Evolutionary conservation across 805 yeast species (phyloP).

Genomic region (Sugiyamaella lignohabitans): DNA sequence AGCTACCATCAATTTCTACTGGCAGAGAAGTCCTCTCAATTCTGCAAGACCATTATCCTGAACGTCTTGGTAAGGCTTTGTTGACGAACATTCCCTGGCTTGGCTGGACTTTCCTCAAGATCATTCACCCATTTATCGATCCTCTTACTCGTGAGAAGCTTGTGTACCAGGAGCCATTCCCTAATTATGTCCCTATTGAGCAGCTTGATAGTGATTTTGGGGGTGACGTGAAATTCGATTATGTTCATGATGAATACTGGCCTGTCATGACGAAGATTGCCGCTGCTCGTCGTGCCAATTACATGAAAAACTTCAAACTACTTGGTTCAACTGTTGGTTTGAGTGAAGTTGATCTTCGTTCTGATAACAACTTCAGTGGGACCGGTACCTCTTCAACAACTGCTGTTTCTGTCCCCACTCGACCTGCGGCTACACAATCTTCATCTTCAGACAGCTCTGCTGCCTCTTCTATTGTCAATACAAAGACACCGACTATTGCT

Average conservation of each 20-base stretch:
- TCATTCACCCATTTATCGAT: slow-evolving; percentile 93
- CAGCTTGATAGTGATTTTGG: slow-evolving; percentile 83
- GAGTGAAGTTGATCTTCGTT: slow-evolving; percentile 56
- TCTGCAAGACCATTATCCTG: slow-evolving; percentile 96
- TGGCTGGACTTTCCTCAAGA: slow-evolving; percentile 85
- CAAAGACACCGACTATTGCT: background rate
- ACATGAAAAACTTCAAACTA: slow-evolving; percentile 59
- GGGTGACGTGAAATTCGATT: slow-evolving; percentile 78
- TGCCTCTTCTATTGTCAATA: background rate
- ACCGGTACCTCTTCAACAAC: background rate
- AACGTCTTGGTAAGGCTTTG: slow-evolving; percentile 87
- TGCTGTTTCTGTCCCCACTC: background rate
- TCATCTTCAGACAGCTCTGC: background rate
- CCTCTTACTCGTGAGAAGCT: slow-evolving; percentile 91
- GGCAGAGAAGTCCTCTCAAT: slow-evolving; percentile 92
- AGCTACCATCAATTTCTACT: slow-evolving; percentile 79
- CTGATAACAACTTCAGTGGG: background rate
- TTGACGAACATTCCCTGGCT: slow-evolving; percentile 90
- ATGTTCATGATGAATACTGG: slow-evolving; percentile 78
- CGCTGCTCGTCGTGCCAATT: slow-evolving; percentile 49
- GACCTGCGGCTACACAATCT: background rate
- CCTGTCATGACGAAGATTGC: slow-evolving; percentile 59
- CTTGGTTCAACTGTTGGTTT: slow-evolving; percentile 74
- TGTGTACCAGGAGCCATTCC: slow-evolving; percentile 84
- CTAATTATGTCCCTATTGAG: slow-evolving; percentile 68